Percentiles rank a stretch among this genome's conserved stretches.
phyloP scores from a whole-genome alignment of 371 early-diverging fungal species.

The Dichotomocladium elegans region DNA sequence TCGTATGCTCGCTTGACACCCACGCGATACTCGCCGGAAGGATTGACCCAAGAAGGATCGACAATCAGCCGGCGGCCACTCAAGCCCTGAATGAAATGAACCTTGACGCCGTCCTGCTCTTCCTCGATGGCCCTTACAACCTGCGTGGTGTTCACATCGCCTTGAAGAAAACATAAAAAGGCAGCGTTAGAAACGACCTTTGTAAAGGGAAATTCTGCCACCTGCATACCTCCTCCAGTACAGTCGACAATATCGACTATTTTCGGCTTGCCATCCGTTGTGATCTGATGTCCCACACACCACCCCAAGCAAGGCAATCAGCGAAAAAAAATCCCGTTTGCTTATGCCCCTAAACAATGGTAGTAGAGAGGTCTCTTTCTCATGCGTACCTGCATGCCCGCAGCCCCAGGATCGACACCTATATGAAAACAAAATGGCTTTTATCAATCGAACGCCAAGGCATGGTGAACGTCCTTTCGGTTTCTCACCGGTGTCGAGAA shows the following conservation, averaged over 20 bases:
- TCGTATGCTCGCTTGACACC: constrained; percentile 81
- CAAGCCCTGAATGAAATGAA: constrained; percentile 57
- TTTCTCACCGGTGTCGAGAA: constrained; percentile 78
- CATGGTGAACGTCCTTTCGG: no score
- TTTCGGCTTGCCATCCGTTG: constrained; percentile 87
- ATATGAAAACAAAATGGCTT: background rate
- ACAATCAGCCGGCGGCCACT: constrained; percentile 77
- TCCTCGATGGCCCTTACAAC: constrained; percentile 49
- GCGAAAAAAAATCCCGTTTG: background rate
- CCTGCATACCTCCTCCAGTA: constrained; percentile 66
- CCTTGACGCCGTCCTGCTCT: constrained; percentile 38
- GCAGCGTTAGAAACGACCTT: no score
- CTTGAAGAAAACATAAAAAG: no score
- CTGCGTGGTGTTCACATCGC: constrained; percentile 68
- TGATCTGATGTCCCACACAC: no score
- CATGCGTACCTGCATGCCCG: constrained; percentile 64
- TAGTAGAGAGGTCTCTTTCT: no score
- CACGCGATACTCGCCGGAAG: constrained; percentile 76
- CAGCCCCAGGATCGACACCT: constrained; percentile 90
- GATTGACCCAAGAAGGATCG: constrained; percentile 69
- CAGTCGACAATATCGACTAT: constrained; percentile 91
- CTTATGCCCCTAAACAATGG: background rate
- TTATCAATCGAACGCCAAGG: no score
- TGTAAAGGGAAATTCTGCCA: background rate
- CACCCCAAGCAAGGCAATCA: no score